Evolutionary conservation across 2,329 filamentous ascomycete genomes (phyloP).

Genomic region (Xylariaceae sp.): DNA sequence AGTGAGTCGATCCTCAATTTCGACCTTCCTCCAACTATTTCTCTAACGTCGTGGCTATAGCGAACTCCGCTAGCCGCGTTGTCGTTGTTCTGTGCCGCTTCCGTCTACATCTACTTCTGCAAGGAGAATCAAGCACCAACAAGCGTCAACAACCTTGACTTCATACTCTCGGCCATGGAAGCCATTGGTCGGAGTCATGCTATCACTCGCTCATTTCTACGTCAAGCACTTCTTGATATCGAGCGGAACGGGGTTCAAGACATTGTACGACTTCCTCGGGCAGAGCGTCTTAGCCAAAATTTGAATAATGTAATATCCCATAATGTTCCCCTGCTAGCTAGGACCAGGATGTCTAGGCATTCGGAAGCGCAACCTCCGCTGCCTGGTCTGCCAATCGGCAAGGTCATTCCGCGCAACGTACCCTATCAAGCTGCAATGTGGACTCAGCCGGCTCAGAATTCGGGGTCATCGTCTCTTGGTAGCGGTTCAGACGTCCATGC

Average conservation of each 20-base stretch:
- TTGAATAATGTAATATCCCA: constrained; percentile 40
- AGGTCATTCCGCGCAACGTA: constrained; percentile 18
- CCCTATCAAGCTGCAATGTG: background rate
- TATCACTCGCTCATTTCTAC: constrained; percentile 83
- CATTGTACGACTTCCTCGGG: constrained; percentile 45
- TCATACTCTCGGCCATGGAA: constrained; percentile 80
- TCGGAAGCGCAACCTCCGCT: constrained; percentile 50
- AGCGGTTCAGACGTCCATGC: constrained; percentile 3
- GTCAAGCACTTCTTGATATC: constrained; percentile 84
- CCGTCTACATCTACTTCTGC: constrained; percentile 77
- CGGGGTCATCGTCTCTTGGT: background rate
- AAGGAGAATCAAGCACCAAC: constrained; percentile 62
- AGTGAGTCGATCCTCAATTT: constrained; percentile 55
- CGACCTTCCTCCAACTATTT: background rate
- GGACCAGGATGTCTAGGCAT: constrained; percentile 52
- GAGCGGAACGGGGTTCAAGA: constrained; percentile 56
- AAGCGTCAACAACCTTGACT: constrained; percentile 66
- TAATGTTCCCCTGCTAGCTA: constrained; percentile 57
- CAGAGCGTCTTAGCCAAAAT: constrained; percentile 44
- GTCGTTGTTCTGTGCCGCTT: constrained; percentile 82
- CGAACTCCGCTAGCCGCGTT: constrained; percentile 82
- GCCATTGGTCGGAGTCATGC: constrained; percentile 75
- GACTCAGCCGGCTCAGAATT: background rate
- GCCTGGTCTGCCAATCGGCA: constrained; percentile 48
- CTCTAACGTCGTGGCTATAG: constrained; percentile 48